Base-by-base conservation (phyloP, 2,329 filamentous ascomycete genomes). In the Colletotrichum tamarilloi region DNA sequence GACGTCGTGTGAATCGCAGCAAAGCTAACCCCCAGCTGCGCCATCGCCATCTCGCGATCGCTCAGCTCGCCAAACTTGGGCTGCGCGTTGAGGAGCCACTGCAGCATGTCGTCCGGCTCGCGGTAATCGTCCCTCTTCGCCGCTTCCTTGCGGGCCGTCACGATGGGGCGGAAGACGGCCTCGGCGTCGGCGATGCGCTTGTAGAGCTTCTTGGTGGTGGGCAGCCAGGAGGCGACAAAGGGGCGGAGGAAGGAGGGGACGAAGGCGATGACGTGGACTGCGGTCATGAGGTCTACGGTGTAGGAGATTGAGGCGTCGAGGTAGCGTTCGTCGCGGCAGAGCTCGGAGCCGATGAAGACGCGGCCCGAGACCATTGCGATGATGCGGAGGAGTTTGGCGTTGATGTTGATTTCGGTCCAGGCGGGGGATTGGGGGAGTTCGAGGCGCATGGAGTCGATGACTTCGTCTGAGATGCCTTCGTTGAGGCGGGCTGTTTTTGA, bases 1-100 rank as follows among this genome's bases (percentile, higher is more conserved):
- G 85, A 84, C 0, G 87, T 89, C 0, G 87, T 88, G 74, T 88
- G 86, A 46, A 90, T 89, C 3, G 87, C 85, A 0, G 87, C 87
- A 64, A 88, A 85, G 53, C 81, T 84, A 11, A 88, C 73, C 0
- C 79, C 77, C 7, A 88, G 81, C 77, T 88, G 83, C 24, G 84
- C 77, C 52, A 79, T 80, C 7, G 85, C 82, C 14, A 87, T 75
- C 26, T 82, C 79, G 46, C 80, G 79, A 68, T 82, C 79, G 12
- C 76, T 78, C 66, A 78, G 66, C 8, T 77, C 75, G 4, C 76
- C 76, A 14, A 82, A 82, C 76, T 84, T 82, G 3, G 77, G 67
- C 28, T 83, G 79, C 0, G 78, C 77, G 49, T 85, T 82, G 12
- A 86, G 79, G 5, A 87, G 56, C 86, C 86, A 88, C 76, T 87